phyloP scores from a whole-genome alignment of 345 rosid genomes.

The Mangifera indica region DNA sequence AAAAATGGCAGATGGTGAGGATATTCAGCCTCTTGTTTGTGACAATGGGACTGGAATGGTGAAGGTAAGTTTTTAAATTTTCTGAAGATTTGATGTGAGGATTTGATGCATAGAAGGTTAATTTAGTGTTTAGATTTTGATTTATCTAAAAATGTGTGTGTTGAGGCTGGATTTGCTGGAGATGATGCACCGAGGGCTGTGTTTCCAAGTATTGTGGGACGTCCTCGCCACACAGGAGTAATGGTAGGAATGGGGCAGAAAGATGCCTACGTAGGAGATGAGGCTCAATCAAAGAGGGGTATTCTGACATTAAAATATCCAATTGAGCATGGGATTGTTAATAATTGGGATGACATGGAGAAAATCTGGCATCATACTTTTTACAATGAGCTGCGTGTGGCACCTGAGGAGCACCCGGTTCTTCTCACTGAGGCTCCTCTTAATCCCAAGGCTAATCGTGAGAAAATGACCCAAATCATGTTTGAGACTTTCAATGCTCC shows the following conservation, averaged over 20 bases:
- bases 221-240: slow-evolving; percentile 58
- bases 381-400: slow-evolving; percentile 70
- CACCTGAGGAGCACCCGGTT: slow-evolving; percentile 75
- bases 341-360: slow-evolving; percentile 72
- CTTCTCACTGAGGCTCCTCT: slow-evolving; percentile 80
- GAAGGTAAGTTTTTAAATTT: slow-evolving; percentile 38
- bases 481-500: slow-evolving; percentile 62
- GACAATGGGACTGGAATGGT: slow-evolving; percentile 77
- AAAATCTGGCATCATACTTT: slow-evolving; percentile 64
- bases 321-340: slow-evolving; percentile 62
- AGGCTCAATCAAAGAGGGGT: slow-evolving; percentile 73
- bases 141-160: not conserved
- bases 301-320: slow-evolving; percentile 62
- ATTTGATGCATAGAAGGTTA: not conserved
- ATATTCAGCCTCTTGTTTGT: slow-evolving; percentile 60
- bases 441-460: slow-evolving; percentile 76
- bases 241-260: slow-evolving; percentile 67
- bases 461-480: slow-evolving; percentile 71
- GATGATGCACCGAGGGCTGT: slow-evolving; percentile 61
- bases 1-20: slow-evolving; percentile 61
- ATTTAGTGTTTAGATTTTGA: not conserved
- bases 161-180: slow-evolving; percentile 58
- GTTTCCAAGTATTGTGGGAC: slow-evolving; percentile 57
- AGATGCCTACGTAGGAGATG: slow-evolving; percentile 73
- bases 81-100: not conserved